Base-by-base conservation (phyloP, 495 filamentous ascomycete species). In the Schizothecium vesticola region DNA sequence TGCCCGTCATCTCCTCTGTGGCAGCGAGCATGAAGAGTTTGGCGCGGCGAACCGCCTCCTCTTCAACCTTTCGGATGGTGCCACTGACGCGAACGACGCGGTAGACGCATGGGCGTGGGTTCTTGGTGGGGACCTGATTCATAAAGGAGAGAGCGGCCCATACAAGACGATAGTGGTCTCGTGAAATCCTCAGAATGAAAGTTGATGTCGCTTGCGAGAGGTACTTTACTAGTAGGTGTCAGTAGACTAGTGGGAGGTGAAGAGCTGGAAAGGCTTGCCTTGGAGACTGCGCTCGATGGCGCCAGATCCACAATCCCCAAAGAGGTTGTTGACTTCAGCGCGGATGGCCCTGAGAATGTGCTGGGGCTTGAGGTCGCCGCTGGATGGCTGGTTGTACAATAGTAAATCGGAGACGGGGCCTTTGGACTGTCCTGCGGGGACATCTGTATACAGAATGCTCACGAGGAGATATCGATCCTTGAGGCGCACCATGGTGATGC, bases 391-490 rank as follows among this genome's bases (percentile, higher is more conserved):
- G 77, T 94, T 89, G 82, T 94, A 90, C 63, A 86, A 82, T 21
- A 96, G 76, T 63, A 89, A 70, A 71, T 84, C 82, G 1, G 88
- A 83, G 16, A 88, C 71, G 28, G 79, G 70, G 24, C 69, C 51
- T 78, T 76, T 65, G 65, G 72, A 10, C 66, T 77, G 65, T 79
- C 79, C 56, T 77, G 77, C 29, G 81, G 68, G 75, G 16, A 72
- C 76, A 16, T 88, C 85, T 16, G 94, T 92, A 78, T 97, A 97
- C 67, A 97, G 86, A 73, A 97, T 93, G 77, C 93, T 89, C 63
- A 97, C 85, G 31, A 98, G 87, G 55, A 99, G 88, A 76, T 99
- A 99, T 67, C 95, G 91, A 78, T 95, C 87, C 82, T 99, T 99
- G 70, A 97, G 82, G 74, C 95, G 92, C 68, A 98, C 95, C 95